phyloP scores from a whole-genome alignment of 805 yeast genomes.

The Candida odintsovae region DNA sequence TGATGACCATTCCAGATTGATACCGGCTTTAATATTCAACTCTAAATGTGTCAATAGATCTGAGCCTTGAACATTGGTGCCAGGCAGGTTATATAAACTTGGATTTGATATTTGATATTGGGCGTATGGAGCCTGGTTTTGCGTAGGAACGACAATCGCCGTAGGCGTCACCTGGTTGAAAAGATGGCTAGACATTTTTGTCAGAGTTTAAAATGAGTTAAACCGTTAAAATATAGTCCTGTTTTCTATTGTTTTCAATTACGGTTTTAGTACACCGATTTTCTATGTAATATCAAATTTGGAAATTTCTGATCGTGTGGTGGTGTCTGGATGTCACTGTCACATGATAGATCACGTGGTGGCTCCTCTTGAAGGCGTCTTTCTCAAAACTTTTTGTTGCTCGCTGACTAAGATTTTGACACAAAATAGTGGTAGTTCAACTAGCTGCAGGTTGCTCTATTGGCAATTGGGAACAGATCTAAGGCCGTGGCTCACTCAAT shows the following conservation, averaged over 20 bases:
- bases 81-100: conserved; percentile 12
- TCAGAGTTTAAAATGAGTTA: neutral
- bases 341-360: neutral
- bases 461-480: no score
- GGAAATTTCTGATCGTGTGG: no score
- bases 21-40: conserved; percentile 16
- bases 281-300: no score
- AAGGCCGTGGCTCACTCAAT: no score
- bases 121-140: conserved; percentile 1
- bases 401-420: no score
- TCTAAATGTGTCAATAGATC: conserved; percentile 23
- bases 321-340: neutral
- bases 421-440: no score
- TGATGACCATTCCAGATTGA: conserved; percentile 23
- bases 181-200: neutral
- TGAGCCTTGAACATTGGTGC: conserved; percentile 17
- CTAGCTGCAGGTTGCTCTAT: no score
- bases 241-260: no score
- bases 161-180: conserved; percentile 10
- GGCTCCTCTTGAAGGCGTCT: no score
- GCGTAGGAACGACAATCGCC: conserved; percentile 10
- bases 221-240: no score
- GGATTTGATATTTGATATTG: neutral
- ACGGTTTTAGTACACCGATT: no score
- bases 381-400: no score